Base-by-base conservation (phyloP, 257 asterid species). In the Solanum chilense region DNA sequence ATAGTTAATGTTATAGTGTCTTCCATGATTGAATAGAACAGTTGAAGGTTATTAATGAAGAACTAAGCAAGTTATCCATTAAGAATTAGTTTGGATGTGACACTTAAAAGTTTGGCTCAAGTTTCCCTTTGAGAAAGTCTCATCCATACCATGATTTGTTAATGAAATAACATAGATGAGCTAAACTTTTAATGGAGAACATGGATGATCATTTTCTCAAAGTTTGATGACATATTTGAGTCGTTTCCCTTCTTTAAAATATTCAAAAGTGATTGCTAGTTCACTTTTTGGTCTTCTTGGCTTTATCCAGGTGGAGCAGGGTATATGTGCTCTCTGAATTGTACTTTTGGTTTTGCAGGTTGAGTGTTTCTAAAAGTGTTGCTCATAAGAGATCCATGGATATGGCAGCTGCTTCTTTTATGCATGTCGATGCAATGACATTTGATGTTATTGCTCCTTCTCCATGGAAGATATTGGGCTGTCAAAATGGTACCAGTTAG, bases 401-500 rank as follows among this genome's bases (percentile, higher is more conserved):
- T 71, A 89, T 91, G 89, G 88, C 86, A 49, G 88, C 94, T 60
- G 87, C 90, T 71, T 89, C 93, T 70, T 91, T 92, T 10, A 68
- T 88, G 75, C 94, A 90, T 58, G 92, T 92, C 71, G 93, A 92
- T 84, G 95, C 95, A 18, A 92, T 93, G 97, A 92, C 96, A 47
- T 91, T 95, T 5, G 98, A 96, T 83, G 95, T 95, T 86, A 91
- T 96, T 71, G 94, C 95, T 88, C 95, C 99, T 90, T 95, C 96
- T 41, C 94, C 98, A 2, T 96, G 99, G 99, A 95, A 92, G 89
- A 94, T 96, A 91, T 96, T 94, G 87, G 96, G 98, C 87, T 94
- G 93, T 91, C 93, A 95, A 89, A 93, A 96, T 84, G 99, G 99
- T 96, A 92, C 68, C 21, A 12, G 80, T 16, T 27, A 7, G 56